These are phyloP conservation scores for Candida sp. DNA, from an alignment of 1,139 yeast species.

Conservation along the genomic window DNA sequence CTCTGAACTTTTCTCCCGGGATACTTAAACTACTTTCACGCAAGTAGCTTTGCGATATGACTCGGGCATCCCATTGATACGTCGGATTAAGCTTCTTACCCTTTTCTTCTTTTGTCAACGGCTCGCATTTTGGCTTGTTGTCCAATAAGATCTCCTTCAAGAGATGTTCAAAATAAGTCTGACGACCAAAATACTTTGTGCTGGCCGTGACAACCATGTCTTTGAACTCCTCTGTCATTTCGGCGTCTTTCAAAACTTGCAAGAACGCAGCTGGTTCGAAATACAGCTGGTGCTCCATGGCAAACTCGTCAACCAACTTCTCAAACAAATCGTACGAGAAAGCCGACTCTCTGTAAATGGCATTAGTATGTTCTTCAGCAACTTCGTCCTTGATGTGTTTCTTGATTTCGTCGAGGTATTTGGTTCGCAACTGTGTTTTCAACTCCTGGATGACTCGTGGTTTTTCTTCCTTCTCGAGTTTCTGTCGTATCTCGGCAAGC, in stretches of 20 bases:
- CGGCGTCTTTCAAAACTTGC: conserved; percentile 7
- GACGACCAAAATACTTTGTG: conserved; percentile 18
- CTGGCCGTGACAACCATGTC: conserved; percentile 13
- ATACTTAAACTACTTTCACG: conserved; percentile 14
- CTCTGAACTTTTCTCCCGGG: conserved; percentile 21
- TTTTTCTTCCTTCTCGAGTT: conserved; percentile 12
- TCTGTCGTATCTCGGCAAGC: conserved; percentile 11
- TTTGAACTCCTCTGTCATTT: conserved; percentile 19
- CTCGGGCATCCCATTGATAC: conserved; percentile 20
- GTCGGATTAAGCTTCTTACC: conserved; percentile 25
- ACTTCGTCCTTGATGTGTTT: conserved; percentile 20
- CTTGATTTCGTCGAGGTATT: conserved; percentile 18
- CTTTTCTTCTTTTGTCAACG: conserved; percentile 23
- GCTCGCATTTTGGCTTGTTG: conserved; percentile 25
- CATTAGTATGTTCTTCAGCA: conserved; percentile 21
- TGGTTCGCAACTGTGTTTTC: conserved; percentile 12
- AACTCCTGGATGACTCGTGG: conserved; percentile 12
- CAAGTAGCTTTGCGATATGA: conserved; percentile 18
- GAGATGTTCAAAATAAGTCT: conserved; percentile 17
- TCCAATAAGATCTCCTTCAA: conserved; percentile 19
- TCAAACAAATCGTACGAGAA: conserved; percentile 24
- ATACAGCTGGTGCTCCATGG: conserved; percentile 17
- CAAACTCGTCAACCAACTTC: conserved; percentile 24
- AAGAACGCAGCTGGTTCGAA: conserved; percentile 22
- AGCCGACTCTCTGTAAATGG: conserved; percentile 20